phyloP scores from a whole-genome alignment of 371 early-diverging fungal species.

The Nematocida ausubeli region DNA sequence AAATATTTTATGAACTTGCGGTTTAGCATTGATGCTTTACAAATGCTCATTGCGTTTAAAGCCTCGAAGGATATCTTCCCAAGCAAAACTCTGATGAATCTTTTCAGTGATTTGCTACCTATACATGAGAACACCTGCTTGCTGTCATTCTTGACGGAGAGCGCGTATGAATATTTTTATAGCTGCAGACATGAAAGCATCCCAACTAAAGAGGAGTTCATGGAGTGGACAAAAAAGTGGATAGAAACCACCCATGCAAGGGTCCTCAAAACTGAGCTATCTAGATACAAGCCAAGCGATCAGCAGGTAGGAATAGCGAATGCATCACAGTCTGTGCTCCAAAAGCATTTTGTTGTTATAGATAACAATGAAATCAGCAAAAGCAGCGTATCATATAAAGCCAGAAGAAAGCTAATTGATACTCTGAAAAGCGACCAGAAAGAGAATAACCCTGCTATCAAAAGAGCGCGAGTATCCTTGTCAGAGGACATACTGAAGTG shows the following conservation, averaged over 20 bases:
- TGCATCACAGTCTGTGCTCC: no score
- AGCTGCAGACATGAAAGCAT: neutral
- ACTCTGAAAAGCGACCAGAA: neutral
- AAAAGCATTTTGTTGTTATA: conserved; percentile 13
- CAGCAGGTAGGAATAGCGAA: no score
- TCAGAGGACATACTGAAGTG: conserved; percentile 25
- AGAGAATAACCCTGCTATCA: neutral
- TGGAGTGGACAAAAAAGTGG: conserved; percentile 22
- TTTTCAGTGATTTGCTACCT: conserved; percentile 28
- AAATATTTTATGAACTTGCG: conserved; percentile 52
- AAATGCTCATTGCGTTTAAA: conserved; percentile 41
- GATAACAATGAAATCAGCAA: neutral
- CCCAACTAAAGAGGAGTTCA: conserved; percentile 9
- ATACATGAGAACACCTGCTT: neutral
- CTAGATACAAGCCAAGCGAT: neutral
- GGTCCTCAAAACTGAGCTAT: neutral
- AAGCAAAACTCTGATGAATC: neutral
- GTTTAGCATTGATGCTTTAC: conserved; percentile 18
- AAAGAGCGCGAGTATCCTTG: neutral
- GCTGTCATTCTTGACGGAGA: neutral
- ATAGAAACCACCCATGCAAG: neutral
- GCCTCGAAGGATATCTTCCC: conserved; percentile 20
- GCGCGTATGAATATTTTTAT: conserved; percentile 46
- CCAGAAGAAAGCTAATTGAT: neutral
- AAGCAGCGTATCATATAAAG: neutral